Evolutionary conservation across 192 early-diverging fungal species (phyloP).

Genomic region (Backusella australiensis): DNA sequence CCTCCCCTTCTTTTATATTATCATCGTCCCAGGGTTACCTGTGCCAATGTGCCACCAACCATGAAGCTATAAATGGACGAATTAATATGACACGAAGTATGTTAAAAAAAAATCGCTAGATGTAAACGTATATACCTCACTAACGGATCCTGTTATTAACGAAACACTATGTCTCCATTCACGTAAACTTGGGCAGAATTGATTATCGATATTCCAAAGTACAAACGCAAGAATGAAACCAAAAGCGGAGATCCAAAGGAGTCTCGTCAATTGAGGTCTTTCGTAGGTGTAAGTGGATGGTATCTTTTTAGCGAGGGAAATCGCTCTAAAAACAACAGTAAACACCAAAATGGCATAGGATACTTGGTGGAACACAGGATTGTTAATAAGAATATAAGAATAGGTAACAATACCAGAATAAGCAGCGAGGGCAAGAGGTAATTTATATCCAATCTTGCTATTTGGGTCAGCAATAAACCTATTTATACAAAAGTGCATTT

Average conservation of each 20-base stretch:
- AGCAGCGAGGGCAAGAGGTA: constrained; percentile 47
- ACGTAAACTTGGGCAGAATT: constrained; percentile 60
- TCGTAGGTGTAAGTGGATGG: constrained; percentile 16
- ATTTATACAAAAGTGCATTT: constrained; percentile 2
- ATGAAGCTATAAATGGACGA: constrained; percentile 42
- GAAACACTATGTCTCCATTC: constrained; percentile 44
- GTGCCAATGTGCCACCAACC: constrained; percentile 70
- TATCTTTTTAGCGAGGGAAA: constrained; percentile 38
- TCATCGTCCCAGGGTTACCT: constrained; percentile 16
- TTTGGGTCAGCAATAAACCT: constrained; percentile 49
- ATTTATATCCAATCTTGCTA: constrained; percentile 33
- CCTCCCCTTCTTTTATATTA: not conserved
- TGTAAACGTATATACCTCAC: constrained; percentile 6
- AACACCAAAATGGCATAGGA: constrained; percentile 55
- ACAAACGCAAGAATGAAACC: constrained; percentile 59
- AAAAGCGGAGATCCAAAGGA: constrained; percentile 31
- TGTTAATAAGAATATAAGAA: constrained; percentile 61
- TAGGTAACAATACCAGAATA: constrained; percentile 55
- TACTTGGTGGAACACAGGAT: constrained; percentile 73
- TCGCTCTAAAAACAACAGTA: constrained; percentile 46
- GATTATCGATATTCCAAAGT: constrained; percentile 82
- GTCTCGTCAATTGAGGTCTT: constrained; percentile 22
- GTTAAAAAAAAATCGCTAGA: constrained; percentile 51
- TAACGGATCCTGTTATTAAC: constrained; percentile 18
- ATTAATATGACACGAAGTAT: not conserved